Conservation (phyloP, 495 filamentous ascomycete species). For the Hypoxylon rickii region DNA sequence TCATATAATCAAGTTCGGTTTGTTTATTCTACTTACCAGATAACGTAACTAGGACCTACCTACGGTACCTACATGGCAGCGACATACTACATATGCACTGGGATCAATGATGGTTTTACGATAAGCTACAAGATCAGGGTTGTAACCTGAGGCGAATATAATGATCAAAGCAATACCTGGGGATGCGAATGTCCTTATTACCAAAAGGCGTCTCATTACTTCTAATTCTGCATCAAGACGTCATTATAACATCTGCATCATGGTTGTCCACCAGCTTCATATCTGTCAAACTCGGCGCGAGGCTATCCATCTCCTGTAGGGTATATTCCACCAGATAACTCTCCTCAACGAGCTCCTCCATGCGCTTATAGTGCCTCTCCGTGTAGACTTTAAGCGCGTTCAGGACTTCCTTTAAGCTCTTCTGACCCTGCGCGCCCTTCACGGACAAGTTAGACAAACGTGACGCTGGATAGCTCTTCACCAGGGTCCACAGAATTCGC, state of each 20-base stretch:
- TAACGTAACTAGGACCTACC: too few relatives aligned
- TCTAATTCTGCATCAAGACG: too few relatives aligned
- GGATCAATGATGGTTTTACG: too few relatives aligned
- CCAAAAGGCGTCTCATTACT: too few relatives aligned
- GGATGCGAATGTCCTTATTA: too few relatives aligned
- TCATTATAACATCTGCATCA: slow-evolving; percentile 51
- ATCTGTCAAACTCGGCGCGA: slow-evolving; percentile 50
- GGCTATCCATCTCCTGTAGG: slow-evolving; percentile 86
- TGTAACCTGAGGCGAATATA: too few relatives aligned
- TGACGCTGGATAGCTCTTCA: slow-evolving; percentile 74
- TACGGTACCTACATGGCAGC: too few relatives aligned
- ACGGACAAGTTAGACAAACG: slow-evolving; percentile 64
- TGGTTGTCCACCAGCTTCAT: slow-evolving; percentile 38
- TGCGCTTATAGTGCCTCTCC: slow-evolving; percentile 83
- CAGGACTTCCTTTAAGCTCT: slow-evolving; percentile 78
- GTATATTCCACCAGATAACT: slow-evolving; percentile 94
- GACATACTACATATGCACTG: too few relatives aligned
- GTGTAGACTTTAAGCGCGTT: slow-evolving; percentile 85
- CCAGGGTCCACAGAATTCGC: slow-evolving; percentile 77
- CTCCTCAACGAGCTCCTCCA: slow-evolving; percentile 91
- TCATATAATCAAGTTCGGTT: too few relatives aligned
- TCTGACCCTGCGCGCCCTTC: slow-evolving; percentile 65
- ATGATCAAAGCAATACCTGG: too few relatives aligned
- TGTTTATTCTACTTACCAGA: too few relatives aligned
- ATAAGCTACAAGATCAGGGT: too few relatives aligned